Conservation (phyloP, 2,329 filamentous ascomycete species). For the Hypomyces perniciosus region DNA sequence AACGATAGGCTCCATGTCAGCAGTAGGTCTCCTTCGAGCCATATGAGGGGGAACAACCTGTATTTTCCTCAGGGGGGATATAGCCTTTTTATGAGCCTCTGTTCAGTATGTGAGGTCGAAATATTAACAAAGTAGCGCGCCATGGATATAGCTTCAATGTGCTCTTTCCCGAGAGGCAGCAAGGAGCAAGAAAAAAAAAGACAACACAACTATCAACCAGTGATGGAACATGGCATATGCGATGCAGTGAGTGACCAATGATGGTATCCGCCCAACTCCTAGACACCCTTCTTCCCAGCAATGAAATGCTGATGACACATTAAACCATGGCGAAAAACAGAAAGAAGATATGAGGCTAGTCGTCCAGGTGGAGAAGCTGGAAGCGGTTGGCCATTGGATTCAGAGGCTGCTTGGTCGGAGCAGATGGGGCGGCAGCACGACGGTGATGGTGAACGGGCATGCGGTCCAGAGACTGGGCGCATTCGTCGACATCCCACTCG, state of each 20-base stretch:
- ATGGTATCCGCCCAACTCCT: background rate
- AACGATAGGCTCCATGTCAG: no score
- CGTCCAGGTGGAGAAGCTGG: constrained; percentile 49
- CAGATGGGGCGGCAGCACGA: constrained; percentile 15
- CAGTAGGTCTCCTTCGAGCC: no score
- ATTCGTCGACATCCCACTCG: constrained; percentile 68
- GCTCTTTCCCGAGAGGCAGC: no score
- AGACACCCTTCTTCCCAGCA: background rate
- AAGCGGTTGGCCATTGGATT: constrained; percentile 53
- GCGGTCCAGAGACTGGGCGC: constrained; percentile 49
- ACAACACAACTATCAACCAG: no score
- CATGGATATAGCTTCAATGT: no score
- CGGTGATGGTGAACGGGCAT: constrained; percentile 15
- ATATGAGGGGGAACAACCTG: background rate
- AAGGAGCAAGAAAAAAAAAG: background rate
- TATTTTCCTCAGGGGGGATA: background rate
- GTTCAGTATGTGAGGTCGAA: background rate
- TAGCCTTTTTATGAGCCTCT: background rate
- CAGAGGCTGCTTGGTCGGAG: constrained; percentile 28
- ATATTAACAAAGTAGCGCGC: no score
- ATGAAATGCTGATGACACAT: background rate
- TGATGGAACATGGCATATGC: no score
- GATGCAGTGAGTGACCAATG: background rate
- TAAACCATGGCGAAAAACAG: background rate
- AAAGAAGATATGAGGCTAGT: constrained; percentile 15